phyloP scores from a whole-genome alignment of 208 protist genomes.

The Crithidia brevicula region DNA sequence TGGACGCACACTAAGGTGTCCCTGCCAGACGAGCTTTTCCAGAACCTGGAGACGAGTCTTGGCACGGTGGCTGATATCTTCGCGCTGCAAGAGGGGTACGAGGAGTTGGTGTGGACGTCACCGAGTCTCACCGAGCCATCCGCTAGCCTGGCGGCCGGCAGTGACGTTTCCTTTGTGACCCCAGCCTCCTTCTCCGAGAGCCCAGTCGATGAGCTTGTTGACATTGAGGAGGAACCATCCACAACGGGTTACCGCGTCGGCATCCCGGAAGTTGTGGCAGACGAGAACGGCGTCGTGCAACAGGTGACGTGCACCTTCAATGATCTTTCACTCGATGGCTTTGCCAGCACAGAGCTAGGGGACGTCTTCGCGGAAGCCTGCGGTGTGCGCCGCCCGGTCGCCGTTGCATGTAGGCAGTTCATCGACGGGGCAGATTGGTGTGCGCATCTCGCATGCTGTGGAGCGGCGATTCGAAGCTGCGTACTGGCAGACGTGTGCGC shows the following conservation, averaged over 20 bases:
- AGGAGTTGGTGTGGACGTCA: constrained; percentile 1
- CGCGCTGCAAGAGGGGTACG: constrained; percentile 12
- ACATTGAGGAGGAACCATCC: background rate
- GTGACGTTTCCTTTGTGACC: background rate
- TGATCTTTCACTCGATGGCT: constrained; percentile 16
- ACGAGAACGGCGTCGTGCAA: background rate
- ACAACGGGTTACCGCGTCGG: constrained; percentile 1
- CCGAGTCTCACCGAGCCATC: constrained; percentile 1
- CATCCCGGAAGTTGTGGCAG: background rate
- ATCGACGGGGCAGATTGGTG: constrained; percentile 7
- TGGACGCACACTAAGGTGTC: constrained; percentile 2
- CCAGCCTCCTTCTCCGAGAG: too few species aligned
- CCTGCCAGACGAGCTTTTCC: background rate
- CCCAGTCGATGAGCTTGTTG: background rate
- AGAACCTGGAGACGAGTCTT: constrained; percentile 4
- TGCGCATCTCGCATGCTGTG: background rate
- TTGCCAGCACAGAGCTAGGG: background rate
- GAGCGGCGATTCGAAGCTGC: constrained; percentile 9
- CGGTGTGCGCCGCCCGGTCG: constrained; percentile 6
- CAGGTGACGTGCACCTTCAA: constrained; percentile 2
- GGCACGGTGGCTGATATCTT: background rate
- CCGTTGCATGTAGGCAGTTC: background rate
- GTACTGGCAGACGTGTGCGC: constrained; percentile 27
- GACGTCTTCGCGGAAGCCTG: constrained; percentile 16
- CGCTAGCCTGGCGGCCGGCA: background rate